Evolutionary conservation across 345 rosid species (phyloP), one percentile per base, ranked within the genome.

Genomic region (Firmiana major): DNA sequence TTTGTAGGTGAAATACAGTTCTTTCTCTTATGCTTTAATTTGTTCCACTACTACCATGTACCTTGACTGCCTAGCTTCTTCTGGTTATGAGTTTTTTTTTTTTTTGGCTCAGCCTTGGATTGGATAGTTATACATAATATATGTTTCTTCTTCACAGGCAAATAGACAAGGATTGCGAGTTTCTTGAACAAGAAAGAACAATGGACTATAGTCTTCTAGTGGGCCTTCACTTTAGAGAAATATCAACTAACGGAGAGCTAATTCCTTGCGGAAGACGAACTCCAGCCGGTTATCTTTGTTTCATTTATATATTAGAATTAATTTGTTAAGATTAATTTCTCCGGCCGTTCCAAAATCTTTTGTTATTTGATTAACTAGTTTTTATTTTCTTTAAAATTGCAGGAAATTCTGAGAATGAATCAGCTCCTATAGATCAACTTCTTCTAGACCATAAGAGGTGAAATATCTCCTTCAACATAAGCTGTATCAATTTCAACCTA

Each of bases 181-280:
- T 95, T 78, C 88, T 95, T 49, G 99, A 91, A 75, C 99, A 93
- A 28, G 99, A 91, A 83, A 93, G 97, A 75, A 95, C 93, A 40
- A 95, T 95, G 99, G 99, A 95, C 82, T 95, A 95, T 49, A 95
- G 99, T 84, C 92, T 95, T 43, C 76, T 95, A 58, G 97, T 95
- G 51, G 99, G 99, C 51, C 93, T 95, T 83, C 96, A 93, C 67
- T 95, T 95, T 79, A 87, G 91, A 86, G 94, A 91, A 76, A 87
- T 89, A 67, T 76, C 97, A 6, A 78, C 80, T 3, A 80, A 83
- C 59, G 90, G 98, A 43, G 93, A 93, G n/a, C 76, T 95, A 46
- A 88, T 95, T 75, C 93, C 97, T 53, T 85, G 87, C 51, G 89
- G 85, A 82, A 79, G 87, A 79, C 76, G 73, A 13, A 79, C 90